A percentile compares a stretch with the other conserved stretches of the same genome.
phyloP scores from a whole-genome alignment of 2,329 filamentous ascomycete genomes.

The Passalora sequoiae region DNA sequence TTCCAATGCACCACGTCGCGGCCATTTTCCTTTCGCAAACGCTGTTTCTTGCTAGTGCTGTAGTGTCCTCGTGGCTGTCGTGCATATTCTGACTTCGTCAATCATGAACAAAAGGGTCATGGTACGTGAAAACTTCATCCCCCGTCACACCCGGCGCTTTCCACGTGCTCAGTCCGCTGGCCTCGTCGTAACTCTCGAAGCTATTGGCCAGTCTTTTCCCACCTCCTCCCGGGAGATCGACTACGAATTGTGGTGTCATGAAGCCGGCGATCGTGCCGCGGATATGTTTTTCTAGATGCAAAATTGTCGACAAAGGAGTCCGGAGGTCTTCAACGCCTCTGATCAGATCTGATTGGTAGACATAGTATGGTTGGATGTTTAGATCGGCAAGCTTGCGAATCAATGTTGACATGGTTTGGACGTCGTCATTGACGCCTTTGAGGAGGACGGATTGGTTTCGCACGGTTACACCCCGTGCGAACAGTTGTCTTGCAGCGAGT shows the following conservation, averaged over 20 bases:
- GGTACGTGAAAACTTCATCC: constrained; percentile 49
- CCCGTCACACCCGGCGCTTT: constrained; percentile 52
- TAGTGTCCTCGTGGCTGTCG: no score
- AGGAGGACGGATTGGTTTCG: constrained; percentile 59
- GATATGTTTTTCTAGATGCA: constrained; percentile 54
- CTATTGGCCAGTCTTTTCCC: constrained; percentile 57
- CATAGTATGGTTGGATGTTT: constrained; percentile 58
- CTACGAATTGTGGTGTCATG: constrained; percentile 58
- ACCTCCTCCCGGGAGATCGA: constrained; percentile 59
- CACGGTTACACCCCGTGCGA: constrained; percentile 50
- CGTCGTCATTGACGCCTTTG: constrained; percentile 54
- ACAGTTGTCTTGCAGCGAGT: constrained; percentile 48
- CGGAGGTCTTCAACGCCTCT: constrained; percentile 57
- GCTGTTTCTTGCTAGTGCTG: no score
- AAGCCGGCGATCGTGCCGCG: constrained; percentile 59
- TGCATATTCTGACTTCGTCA: background rate
- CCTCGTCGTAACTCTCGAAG: constrained; percentile 50
- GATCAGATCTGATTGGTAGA: constrained; percentile 63
- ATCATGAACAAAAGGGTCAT: constrained; percentile 43
- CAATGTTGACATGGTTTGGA: constrained; percentile 49
- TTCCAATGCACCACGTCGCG: no score
- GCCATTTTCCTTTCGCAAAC: no score
- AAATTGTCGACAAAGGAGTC: constrained; percentile 55
- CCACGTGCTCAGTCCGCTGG: constrained; percentile 52
- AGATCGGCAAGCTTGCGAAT: constrained; percentile 53